A percentile compares a stretch with the other conserved stretches of the same genome.
Evolutionary conservation across 192 early-diverging fungal genomes (phyloP).

Genomic region (Podochytrium sp.): DNA sequence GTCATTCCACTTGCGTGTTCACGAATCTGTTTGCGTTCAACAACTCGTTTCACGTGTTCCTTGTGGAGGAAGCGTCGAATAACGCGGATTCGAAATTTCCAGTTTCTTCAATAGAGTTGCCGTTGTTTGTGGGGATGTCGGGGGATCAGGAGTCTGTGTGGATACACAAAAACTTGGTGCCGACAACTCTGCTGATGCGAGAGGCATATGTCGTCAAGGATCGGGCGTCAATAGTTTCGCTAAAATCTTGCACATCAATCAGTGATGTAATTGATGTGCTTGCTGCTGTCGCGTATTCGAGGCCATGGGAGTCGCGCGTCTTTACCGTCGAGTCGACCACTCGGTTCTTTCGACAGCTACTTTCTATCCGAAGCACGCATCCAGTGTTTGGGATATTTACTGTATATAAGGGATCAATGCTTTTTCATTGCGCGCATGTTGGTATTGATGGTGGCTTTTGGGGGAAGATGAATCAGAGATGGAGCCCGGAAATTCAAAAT

Average conservation of each 20-base stretch:
- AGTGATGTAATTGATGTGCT: not conserved
- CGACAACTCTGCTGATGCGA: not conserved
- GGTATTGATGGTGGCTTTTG: no score
- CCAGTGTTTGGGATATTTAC: no score
- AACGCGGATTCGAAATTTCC: not conserved
- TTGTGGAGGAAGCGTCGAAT: not conserved
- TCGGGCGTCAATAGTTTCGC: not conserved
- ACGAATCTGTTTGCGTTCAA: constrained; percentile 15
- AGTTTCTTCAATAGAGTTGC: not conserved
- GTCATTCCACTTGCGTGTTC: not conserved
- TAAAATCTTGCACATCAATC: not conserved
- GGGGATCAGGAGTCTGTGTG: not conserved
- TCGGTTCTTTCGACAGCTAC: not conserved
- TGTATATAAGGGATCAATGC: no score
- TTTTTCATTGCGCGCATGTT: no score
- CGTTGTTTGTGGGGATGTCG: not conserved
- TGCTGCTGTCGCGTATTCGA: not conserved
- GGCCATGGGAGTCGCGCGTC: not conserved
- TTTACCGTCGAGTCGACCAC: not conserved
- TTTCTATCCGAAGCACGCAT: not conserved
- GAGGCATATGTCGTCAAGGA: not conserved
- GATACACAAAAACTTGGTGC: constrained; percentile 10
- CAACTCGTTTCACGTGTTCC: constrained; percentile 8
- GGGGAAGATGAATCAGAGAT: no score
- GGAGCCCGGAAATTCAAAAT: no score